Percentiles rank a stretch among this genome's conserved stretches.
Evolutionary conservation across 495 filamentous ascomycete genomes (phyloP).

Genomic region (Usnea hakonensis): DNA sequence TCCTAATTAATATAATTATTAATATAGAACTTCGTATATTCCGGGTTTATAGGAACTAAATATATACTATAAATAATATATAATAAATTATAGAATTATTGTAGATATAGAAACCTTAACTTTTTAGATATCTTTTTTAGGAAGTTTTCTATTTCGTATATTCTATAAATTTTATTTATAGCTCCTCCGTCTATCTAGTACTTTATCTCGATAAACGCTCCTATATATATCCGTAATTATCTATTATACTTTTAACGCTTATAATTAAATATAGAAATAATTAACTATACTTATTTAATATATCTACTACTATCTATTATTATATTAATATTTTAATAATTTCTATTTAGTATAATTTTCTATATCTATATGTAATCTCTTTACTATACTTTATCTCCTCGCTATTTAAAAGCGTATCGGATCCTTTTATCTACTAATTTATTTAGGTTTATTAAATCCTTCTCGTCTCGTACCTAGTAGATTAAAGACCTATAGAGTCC

Average conservation of each 20-base stretch:
- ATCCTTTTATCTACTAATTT: not conserved
- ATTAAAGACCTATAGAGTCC: not conserved
- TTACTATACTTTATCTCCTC: too few species aligned
- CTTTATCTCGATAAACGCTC: not conserved
- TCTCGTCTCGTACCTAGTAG: not conserved
- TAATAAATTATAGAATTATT: not conserved
- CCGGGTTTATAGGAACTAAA: too few species aligned
- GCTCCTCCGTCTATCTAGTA: not conserved
- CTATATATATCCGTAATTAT: not conserved
- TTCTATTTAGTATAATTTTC: not conserved
- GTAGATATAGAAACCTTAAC: not conserved
- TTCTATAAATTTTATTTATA: not conserved
- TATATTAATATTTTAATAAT: not conserved
- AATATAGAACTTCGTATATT: too few species aligned
- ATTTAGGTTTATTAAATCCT: not conserved
- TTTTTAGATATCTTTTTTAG: not conserved
- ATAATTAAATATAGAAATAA: not conserved
- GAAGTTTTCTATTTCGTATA: not conserved
- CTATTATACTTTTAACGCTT: not conserved
- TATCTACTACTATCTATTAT: not conserved
- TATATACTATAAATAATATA: slow-evolving; percentile 1
- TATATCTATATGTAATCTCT: not conserved
- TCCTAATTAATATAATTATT: too few species aligned
- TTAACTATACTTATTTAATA: too few species aligned
- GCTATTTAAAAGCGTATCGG: too few species aligned